These are phyloP conservation scores for Euphorbia schlechtendalii DNA, from an alignment of 441 rosid genomes.

Conservation along the genomic window DNA sequence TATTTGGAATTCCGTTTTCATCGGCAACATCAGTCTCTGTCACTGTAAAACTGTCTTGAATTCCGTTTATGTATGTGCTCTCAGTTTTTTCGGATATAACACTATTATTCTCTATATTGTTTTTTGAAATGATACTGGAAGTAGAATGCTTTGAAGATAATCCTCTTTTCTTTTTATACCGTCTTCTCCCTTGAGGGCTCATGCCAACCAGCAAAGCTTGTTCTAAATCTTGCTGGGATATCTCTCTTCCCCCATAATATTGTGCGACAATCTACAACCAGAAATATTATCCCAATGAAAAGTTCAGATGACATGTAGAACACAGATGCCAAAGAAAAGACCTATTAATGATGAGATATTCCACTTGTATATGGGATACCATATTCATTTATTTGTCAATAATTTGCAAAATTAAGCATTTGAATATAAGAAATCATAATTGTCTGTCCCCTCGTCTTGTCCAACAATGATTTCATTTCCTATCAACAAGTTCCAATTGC, in stretches of 20 bases:
- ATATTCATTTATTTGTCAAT: not conserved
- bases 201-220: conserved; percentile 77
- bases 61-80: conserved; percentile 21
- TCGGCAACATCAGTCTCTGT: conserved; percentile 22
- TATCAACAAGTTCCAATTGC: not conserved
- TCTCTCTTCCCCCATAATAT: conserved; percentile 83
- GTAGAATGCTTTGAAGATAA: conserved; percentile 32
- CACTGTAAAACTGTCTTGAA: conserved; percentile 15
- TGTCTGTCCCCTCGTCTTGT: too few relatives aligned
- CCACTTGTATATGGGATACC: not conserved
- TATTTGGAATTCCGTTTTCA: conserved; percentile 23
- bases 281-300: conserved; percentile 12
- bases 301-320: not conserved
- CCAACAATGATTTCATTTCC: not conserved
- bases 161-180: conserved; percentile 61
- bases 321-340: not conserved
- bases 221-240: conserved; percentile 74
- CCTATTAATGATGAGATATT: not conserved
- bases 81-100: conserved; percentile 12
- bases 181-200: conserved; percentile 80
- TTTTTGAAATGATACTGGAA: conserved; percentile 18
- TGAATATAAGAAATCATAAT: not conserved
- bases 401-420: not conserved
- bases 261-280: conserved; percentile 55
- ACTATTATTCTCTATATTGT: conserved; percentile 22